Base-by-base conservation (phyloP, 1,139 yeast genomes). In the Saccharomyces hybrid region DNA sequence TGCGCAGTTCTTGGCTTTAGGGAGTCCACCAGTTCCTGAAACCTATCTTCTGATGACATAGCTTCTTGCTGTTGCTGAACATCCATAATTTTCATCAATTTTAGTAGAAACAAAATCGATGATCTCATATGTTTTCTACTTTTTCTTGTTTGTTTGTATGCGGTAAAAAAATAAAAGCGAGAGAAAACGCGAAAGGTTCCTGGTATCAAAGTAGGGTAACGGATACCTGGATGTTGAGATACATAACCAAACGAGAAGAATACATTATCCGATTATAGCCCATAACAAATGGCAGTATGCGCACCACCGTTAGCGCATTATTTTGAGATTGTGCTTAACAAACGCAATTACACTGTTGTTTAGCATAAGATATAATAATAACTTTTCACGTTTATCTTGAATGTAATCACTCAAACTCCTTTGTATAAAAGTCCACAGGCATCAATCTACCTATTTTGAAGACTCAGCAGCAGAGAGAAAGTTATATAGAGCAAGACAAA, bases 1-100 rank as follows among this genome's bases (percentile, higher is more conserved):
- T 63, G 63, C 26, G 62, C 59, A 8, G 65, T 61, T 32, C 61
- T 58, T 32, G 67, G 63, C 3, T 67, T 56, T 38, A 65, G 47
- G 4, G 66, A 54, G 28, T 63, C 63, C 4, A 61, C 60, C 25
- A 66, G 54, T 47, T 52, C 52, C 27, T 50, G 51, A 6, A 56
- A 38, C 25, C 20, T 38, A 38, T 38, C 44, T n/a, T 38, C 25
- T 20, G 44, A 9, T 16, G 44, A 38, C 44, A 38, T 38, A 38
- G 44, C 13, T 16, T 38, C 25, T 20, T 38, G 25, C n/a, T 9
- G 16, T 16, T 9, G 44, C 23, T 38, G 25, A 16, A 9, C 44
- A 16, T 38, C 26, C 25, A 16, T 6, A 13, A 16, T 20, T 3
- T 11, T 38, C 20, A 23, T 13, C n/a, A 11, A 38, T 13, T 9